These are phyloP conservation scores for Royoungia palumana DNA, from an alignment of 768 basidiomycete genomes.

Conservation along the genomic window DNA sequence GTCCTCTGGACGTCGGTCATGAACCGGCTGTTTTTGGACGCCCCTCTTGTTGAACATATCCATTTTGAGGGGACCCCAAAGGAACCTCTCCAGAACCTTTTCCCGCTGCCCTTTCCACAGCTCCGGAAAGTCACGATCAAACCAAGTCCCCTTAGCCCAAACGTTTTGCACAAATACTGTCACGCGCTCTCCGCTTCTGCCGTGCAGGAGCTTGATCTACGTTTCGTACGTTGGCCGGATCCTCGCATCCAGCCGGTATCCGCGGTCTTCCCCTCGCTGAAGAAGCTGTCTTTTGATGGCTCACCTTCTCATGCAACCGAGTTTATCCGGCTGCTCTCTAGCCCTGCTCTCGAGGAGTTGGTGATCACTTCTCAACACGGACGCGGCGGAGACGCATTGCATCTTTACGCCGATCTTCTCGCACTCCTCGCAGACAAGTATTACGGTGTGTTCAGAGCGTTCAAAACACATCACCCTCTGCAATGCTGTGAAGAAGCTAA, in stretches of 20 bases:
- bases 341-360: conserved; percentile 16
- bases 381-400: conserved; percentile 6
- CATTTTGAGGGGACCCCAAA: conserved; percentile 26
- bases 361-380: conserved; percentile 15
- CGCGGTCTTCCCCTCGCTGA: conserved; percentile 22
- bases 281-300: conserved; percentile 20
- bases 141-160: conserved; percentile 19
- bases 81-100: conserved; percentile 10
- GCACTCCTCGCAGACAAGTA: conserved; percentile 23
- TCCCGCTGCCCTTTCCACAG: conserved; percentile 16
- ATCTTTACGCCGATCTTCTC: conserved; percentile 17
- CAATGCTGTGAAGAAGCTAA: conserved; percentile 12
- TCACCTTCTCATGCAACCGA: conserved; percentile 19
- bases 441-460: conserved; percentile 15
- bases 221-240: conserved; percentile 23
- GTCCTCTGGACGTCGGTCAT: conserved; percentile 21
- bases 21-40: conserved; percentile 16
- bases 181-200: conserved; percentile 19
- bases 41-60: conserved; percentile 20
- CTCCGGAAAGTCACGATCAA: conserved; percentile 22
- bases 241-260: conserved; percentile 12
- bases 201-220: conserved; percentile 22
- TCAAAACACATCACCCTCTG: conserved; percentile 18
- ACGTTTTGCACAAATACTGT: conserved; percentile 25
- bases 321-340: conserved; percentile 20